Evolutionary conservation across 2,329 filamentous ascomycete species (phyloP).

Genomic region (Plectosphaerella cucumerina): DNA sequence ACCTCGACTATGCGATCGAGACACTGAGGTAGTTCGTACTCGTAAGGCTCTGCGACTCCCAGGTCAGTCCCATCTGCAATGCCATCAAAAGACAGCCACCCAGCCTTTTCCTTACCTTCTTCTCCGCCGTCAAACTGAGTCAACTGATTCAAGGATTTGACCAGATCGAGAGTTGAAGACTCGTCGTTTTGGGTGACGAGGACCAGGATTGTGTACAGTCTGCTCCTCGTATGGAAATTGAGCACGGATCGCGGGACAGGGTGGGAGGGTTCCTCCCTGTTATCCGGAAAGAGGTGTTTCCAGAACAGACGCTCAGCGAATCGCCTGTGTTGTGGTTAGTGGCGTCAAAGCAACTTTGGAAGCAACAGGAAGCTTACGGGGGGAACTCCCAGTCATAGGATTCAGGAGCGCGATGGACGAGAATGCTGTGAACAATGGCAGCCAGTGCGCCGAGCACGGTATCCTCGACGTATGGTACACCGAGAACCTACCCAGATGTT

Average conservation of each 20-base stretch:
- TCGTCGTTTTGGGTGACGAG: slow-evolving; percentile 48
- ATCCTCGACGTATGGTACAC: slow-evolving; percentile 17
- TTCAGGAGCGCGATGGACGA: too few species aligned
- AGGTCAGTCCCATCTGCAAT: too few species aligned
- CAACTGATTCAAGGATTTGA: slow-evolving; percentile 46
- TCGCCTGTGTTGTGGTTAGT: slow-evolving; percentile 16
- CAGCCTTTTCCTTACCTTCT: too few species aligned
- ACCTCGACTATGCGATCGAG: slow-evolving; percentile 66
- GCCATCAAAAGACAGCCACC: too few species aligned
- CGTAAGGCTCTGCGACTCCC: slow-evolving; percentile 40
- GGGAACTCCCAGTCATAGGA: too few species aligned
- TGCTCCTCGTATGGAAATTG: slow-evolving; percentile 49
- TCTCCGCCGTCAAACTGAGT: slow-evolving; percentile 33
- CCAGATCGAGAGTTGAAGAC: slow-evolving; percentile 42
- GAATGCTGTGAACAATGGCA: too few species aligned
- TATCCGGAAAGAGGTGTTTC: slow-evolving; percentile 61
- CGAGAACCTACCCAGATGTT: not conserved
- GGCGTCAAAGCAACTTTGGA: not conserved
- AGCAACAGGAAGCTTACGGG: too few species aligned
- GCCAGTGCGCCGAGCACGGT: slow-evolving; percentile 13
- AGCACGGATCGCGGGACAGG: slow-evolving; percentile 40
- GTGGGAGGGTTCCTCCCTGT: slow-evolving; percentile 22
- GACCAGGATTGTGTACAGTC: slow-evolving; percentile 58
- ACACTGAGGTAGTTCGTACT: slow-evolving; percentile 54
- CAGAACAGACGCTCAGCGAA: slow-evolving; percentile 47